Evolutionary conservation across 2,329 filamentous ascomycete species (phyloP).

Genomic region (Ilyonectria destructans): DNA sequence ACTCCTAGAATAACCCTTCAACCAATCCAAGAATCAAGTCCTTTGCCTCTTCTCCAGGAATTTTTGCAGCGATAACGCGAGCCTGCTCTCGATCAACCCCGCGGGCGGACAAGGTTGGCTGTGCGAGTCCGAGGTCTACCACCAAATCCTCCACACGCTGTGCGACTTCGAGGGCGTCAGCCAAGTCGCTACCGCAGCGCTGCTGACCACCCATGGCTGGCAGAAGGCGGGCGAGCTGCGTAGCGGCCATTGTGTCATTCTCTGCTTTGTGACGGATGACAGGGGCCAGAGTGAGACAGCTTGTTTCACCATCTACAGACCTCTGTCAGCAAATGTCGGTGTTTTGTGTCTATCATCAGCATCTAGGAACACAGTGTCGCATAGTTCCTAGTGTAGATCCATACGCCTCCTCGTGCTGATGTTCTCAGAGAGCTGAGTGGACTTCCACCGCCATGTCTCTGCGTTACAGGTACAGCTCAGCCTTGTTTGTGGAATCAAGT

Average conservation of each 20-base stretch:
- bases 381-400: conserved; percentile 28
- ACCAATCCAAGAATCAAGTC: conserved; percentile 33
- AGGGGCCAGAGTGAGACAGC: conserved; percentile 37
- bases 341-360: conserved; percentile 29
- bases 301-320: conserved; percentile 42
- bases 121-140: conserved; percentile 28
- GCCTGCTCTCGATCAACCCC: conserved; percentile 27
- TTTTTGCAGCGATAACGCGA: conserved; percentile 32
- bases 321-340: conserved; percentile 34
- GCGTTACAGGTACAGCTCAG: conserved; percentile 34
- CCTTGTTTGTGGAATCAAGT: conserved; percentile 26
- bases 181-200: conserved; percentile 8
- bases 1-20: conserved; percentile 28
- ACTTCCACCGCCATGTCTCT: conserved; percentile 19
- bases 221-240: conserved; percentile 38
- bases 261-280: conserved; percentile 33
- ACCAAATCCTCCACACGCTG: conserved; percentile 32
- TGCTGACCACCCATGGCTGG: conserved; percentile 29
- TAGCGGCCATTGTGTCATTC: conserved; percentile 21
- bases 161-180: conserved; percentile 36
- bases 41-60: conserved; percentile 1
- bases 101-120: conserved; percentile 30
- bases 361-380: conserved; percentile 23
- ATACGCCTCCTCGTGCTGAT: conserved; percentile 33
- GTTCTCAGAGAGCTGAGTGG: conserved; percentile 32